Evolutionary conservation across 306 rosid species (phyloP).

Genomic region (Rosa persica): DNA sequence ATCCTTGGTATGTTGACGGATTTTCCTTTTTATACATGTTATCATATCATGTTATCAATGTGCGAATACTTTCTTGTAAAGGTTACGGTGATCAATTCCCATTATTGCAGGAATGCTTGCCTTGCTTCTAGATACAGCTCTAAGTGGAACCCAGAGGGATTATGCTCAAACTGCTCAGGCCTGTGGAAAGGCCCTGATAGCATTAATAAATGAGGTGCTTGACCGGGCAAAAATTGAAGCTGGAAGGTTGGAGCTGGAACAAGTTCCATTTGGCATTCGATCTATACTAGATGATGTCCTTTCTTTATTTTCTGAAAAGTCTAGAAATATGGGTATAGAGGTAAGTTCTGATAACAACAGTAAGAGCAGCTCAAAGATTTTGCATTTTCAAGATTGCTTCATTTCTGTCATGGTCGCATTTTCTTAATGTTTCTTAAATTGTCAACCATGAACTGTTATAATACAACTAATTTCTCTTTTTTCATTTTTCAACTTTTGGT

Average conservation of each 20-base stretch:
- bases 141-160: slow-evolving; percentile 90
- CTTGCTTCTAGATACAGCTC: slow-evolving; percentile 82
- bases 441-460: neutral
- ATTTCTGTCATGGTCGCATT: neutral
- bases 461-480: slow-evolving; percentile 23
- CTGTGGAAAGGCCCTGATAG: slow-evolving; percentile 92
- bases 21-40: slow-evolving; percentile 8
- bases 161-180: slow-evolving; percentile 97
- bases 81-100: slow-evolving; percentile 15
- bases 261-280: slow-evolving; percentile 87
- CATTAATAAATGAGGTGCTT: slow-evolving; percentile 94
- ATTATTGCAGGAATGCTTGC: slow-evolving; percentile 86
- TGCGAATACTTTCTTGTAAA: slow-evolving; percentile 10
- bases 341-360: slow-evolving; percentile 38
- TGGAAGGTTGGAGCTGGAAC: slow-evolving; percentile 92
- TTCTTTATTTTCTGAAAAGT: slow-evolving; percentile 91
- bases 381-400: neutral
- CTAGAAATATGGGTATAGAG: slow-evolving; percentile 91
- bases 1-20: slow-evolving; percentile 65
- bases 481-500: neutral
- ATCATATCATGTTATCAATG: neutral
- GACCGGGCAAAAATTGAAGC: slow-evolving; percentile 98
- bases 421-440: neutral
- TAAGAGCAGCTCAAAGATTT: neutral
- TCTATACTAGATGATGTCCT: slow-evolving; percentile 94